Evolutionary conservation across 1,139 yeast species (phyloP).

Genomic region (Diutina mesorugosa): DNA sequence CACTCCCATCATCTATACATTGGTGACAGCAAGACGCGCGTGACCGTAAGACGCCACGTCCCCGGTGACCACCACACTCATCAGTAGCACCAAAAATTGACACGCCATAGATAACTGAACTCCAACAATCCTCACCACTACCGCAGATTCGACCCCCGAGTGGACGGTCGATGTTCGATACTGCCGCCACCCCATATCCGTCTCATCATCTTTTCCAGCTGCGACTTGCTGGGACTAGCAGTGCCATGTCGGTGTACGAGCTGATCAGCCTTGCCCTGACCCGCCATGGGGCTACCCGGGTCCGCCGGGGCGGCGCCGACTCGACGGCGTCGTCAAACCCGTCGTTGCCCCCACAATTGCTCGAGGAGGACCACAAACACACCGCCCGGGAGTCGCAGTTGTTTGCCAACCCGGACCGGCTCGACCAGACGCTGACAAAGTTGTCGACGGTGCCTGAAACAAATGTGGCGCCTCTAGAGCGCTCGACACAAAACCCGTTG

Average conservation of each 20-base stretch:
- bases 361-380: not conserved
- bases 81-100: no score
- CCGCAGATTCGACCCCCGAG: not conserved
- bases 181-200: not conserved
- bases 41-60: not conserved
- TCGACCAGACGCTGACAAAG: not conserved
- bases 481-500: not conserved
- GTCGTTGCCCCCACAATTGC: not conserved
- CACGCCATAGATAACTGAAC: no score
- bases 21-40: not conserved
- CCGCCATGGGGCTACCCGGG: not conserved
- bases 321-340: not conserved
- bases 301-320: not conserved
- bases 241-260: not conserved
- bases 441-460: not conserved
- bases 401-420: not conserved
- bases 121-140: no score
- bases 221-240: not conserved
- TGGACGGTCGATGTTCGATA: not conserved
- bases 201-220: not conserved
- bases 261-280: constrained; percentile 2
- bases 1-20: not conserved
- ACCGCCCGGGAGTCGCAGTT: not conserved
- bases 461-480: no score
- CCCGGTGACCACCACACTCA: not conserved